These are phyloP conservation scores for Ophiobolus disseminans DNA, from an alignment of 2,329 filamentous ascomycete genomes.

Conservation along the genomic window DNA sequence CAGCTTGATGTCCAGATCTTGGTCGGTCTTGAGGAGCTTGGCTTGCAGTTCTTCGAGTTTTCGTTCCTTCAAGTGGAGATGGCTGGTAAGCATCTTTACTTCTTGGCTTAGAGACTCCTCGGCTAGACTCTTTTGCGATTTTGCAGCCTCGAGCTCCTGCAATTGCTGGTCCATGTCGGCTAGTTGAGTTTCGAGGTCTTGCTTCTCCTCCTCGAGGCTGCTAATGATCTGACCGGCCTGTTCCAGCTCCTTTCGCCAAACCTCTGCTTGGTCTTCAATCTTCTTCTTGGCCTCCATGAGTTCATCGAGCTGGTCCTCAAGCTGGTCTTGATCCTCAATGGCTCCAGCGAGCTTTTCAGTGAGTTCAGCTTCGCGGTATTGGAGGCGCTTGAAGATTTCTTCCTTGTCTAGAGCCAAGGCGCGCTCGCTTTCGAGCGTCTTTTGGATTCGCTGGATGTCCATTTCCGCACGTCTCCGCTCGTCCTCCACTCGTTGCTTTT, in stretches of 20 bases:
- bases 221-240: constrained; percentile 89
- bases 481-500: constrained; percentile 84
- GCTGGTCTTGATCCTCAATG: constrained; percentile 88
- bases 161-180: constrained; percentile 74
- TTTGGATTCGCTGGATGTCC: constrained; percentile 88
- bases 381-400: constrained; percentile 97
- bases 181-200: constrained; percentile 71
- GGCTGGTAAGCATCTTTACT: constrained; percentile 89
- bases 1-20: constrained; percentile 87
- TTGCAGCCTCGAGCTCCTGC: constrained; percentile 71
- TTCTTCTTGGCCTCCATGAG: constrained; percentile 88
- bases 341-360: constrained; percentile 92
- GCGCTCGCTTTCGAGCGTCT: constrained; percentile 93
- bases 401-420: constrained; percentile 97
- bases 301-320: constrained; percentile 92
- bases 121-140: constrained; percentile 75
- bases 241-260: constrained; percentile 81
- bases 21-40: constrained; percentile 82
- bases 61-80: constrained; percentile 84
- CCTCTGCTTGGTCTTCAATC: constrained; percentile 82
- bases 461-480: constrained; percentile 85
- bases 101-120: constrained; percentile 82
- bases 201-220: constrained; percentile 86
- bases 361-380: constrained; percentile 87
- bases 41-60: constrained; percentile 87